Conservation (phyloP, 805 yeast genomes). For the Saturnispora quitensis region DNA sequence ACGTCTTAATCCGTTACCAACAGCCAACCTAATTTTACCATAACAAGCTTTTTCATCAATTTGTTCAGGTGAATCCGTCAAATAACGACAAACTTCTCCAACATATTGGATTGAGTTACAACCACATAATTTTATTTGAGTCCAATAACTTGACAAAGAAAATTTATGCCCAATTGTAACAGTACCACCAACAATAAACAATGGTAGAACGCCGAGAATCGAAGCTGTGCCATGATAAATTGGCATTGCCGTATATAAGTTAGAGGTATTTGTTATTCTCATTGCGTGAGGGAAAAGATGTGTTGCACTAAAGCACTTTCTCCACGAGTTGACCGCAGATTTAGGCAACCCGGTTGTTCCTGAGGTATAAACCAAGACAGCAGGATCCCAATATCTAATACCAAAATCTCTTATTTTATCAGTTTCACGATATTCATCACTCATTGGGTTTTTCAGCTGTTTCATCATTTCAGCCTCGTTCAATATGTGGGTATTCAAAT, state of each 20-base stretch:
- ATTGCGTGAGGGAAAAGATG: conserved; percentile 60
- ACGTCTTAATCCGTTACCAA: conserved; percentile 83
- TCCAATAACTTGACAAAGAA: conserved; percentile 81
- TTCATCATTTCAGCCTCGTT: conserved; percentile 15
- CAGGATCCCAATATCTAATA: conserved; percentile 51
- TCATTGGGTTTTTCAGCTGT: conserved; percentile 16
- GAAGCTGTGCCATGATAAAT: conserved; percentile 93
- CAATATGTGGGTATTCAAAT: conserved; percentile 14
- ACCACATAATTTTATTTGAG: conserved; percentile 59
- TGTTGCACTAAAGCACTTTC: conserved; percentile 68
- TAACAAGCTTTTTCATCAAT: conserved; percentile 18
- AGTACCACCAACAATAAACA: conserved; percentile 52
- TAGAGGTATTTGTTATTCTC: conserved; percentile 44
- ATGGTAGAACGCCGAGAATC: conserved; percentile 69
- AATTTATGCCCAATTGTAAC: conserved; percentile 74
- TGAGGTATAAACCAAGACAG: conserved; percentile 75
- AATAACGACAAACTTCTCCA: conserved; percentile 88
- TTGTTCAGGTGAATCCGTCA: conserved; percentile 37
- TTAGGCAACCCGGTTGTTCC: conserved; percentile 96
- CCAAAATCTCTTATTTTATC: conserved; percentile 49
- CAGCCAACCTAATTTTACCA: conserved; percentile 51
- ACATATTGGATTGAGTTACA: conserved; percentile 89
- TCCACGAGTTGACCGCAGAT: conserved; percentile 89
- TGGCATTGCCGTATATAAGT: conserved; percentile 88
- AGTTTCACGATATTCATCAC: conserved; percentile 45